phyloP scores from a whole-genome alignment of 108 stramenopile genomes.

The Nitzschia sp. region DNA sequence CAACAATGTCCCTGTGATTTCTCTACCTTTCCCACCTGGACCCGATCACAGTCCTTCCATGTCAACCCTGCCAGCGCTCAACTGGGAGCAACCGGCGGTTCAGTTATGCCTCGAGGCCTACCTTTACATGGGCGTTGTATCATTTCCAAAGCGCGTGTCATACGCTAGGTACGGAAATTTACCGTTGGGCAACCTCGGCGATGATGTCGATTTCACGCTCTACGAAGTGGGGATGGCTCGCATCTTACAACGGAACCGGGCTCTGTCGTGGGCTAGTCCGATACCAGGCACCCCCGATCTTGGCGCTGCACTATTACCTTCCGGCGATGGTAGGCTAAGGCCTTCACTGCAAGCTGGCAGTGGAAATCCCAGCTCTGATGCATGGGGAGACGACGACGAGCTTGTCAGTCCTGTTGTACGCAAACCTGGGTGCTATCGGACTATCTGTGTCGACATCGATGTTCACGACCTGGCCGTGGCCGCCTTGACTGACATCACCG shows the following conservation, averaged over 20 bases:
- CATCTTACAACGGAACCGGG: slow-evolving; percentile 72
- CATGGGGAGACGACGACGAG: slow-evolving; percentile 85
- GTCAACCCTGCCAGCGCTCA: slow-evolving; percentile 79
- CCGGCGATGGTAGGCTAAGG: slow-evolving; percentile 33
- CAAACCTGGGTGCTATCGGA: slow-evolving; percentile 87
- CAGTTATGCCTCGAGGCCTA: slow-evolving; percentile 80
- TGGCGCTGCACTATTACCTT: slow-evolving; percentile 57
- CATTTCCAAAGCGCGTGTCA: slow-evolving; percentile 81
- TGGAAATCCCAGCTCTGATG: slow-evolving; percentile 38
- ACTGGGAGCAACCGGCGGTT: slow-evolving; percentile 91
- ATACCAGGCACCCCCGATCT: slow-evolving; percentile 86
- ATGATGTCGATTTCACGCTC: slow-evolving; percentile 73
- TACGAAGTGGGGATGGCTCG: slow-evolving; percentile 87
- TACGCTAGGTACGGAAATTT: slow-evolving; percentile 86
- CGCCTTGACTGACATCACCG: slow-evolving; percentile 64
- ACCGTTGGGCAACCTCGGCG: slow-evolving; percentile 91
- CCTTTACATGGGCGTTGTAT: slow-evolving; percentile 76
- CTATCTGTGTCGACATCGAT: slow-evolving; percentile 93
- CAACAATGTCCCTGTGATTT: slow-evolving; percentile 83
- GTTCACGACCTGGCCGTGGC: slow-evolving; percentile 92
- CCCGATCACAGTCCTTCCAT: slow-evolving; percentile 80
- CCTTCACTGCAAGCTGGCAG: slow-evolving; percentile 12
- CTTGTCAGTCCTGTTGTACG: slow-evolving; percentile 78
- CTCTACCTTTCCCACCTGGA: slow-evolving; percentile 82
- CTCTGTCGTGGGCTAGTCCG: slow-evolving; percentile 93